Percentiles rank a stretch among this genome's conserved stretches.
Conservation (phyloP, 805 yeast species). For the Starmerella sp. region DNA sequence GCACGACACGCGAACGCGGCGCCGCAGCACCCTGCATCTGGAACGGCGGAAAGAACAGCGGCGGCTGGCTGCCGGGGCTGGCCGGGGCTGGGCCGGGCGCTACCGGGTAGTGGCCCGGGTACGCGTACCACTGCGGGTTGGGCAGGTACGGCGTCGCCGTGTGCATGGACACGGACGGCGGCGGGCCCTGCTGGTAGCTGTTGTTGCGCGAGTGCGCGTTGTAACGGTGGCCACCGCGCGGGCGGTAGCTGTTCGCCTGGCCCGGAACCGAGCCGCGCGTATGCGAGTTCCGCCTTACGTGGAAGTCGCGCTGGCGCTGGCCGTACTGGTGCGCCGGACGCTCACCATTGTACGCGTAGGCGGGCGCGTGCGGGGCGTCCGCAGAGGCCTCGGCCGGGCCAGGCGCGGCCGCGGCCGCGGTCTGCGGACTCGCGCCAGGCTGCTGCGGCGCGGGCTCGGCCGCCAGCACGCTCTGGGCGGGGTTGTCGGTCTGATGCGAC, state of each 20-base stretch:
- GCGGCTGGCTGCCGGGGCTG: background rate
- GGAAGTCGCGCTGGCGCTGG: background rate
- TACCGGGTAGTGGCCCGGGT: background rate
- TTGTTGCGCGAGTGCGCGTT: conserved; percentile 4
- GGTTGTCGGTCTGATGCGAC: conserved; percentile 3
- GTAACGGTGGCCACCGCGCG: conserved; percentile 1
- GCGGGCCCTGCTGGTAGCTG: background rate
- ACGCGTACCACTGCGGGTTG: background rate
- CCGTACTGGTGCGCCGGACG: background rate
- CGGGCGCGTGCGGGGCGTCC: background rate
- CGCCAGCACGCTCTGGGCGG: background rate
- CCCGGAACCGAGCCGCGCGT: background rate
- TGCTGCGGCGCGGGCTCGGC: background rate
- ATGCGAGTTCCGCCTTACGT: background rate
- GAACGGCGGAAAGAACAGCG: background rate
- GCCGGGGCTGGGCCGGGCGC: background rate
- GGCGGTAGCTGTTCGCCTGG: background rate
- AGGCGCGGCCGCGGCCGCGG: background rate
- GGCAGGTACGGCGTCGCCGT: background rate
- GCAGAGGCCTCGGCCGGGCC: background rate
- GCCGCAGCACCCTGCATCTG: background rate
- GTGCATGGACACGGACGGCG: background rate
- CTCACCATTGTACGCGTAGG: background rate
- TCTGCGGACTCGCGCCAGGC: background rate
- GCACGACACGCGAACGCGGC: conserved; percentile 4